Base-by-base conservation (phyloP, 177 flowering plant species). In the Vitis hybrid region DNA sequence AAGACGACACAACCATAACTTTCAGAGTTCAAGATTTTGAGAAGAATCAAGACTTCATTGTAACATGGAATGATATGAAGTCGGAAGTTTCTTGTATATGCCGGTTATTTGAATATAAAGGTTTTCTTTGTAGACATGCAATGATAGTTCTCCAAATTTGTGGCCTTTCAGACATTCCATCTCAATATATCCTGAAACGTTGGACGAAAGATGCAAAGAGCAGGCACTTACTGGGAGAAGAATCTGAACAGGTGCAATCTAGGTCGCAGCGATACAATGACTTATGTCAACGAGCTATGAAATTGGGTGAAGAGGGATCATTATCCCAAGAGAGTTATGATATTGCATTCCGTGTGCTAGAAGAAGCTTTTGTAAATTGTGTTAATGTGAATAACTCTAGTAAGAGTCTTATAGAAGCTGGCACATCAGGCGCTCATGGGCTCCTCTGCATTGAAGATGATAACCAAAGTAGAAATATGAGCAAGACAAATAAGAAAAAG, bases 201-300 rank as follows among this genome's bases (percentile, higher is more conserved):
- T 86, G 88, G 88, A 81, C 86, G 5, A 84, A 76, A 79, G 89
- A 84, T 73, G 86, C 84, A 10, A 84, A 86, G 78, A 77, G 52
- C 70, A 77, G 85, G 64, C 78, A 76, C 12, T 14, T 69, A 50
- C 7, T 68, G 60, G 72, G 71, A 45, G 85, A 81, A 53, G 83
- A 70, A 68, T 62, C 79, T 51, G 85, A 78, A 15, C 81, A 65
- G n/a, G 65, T 75, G 8, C 85, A 73, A 55, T 74, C 82, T 12
- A 79, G 89, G 77, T 64, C 80, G 55, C 86, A 81, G 51, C 71
- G 86, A 13, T 86, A 82, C 72, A 81, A 81, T 74, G 81, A 84
- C 51, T 65, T 86, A 56, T 84, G 85, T 65, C 82, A 76, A 64
- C 74, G 84, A 22, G 85, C 86, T 51, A 58, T 86, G 75, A 83